Base-by-base conservation (phyloP, 352 stramenopile species). In the Globisporangium perplexum region DNA sequence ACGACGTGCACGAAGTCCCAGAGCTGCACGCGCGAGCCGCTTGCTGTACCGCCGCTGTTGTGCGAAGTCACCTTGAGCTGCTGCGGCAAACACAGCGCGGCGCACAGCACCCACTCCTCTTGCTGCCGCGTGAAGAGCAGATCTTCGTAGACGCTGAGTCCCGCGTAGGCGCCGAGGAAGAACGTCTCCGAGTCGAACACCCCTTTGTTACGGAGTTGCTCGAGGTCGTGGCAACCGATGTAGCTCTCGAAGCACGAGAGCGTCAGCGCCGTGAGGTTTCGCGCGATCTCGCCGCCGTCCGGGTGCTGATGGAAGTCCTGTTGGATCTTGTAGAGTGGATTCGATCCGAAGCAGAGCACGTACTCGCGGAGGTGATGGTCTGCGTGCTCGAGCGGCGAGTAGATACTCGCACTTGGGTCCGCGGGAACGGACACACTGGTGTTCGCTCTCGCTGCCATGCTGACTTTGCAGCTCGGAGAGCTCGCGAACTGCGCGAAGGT, bases 1-100 rank as follows among this genome's bases (percentile, higher is more conserved):
- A 83, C 61, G 30, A 78, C 54, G 47, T 83, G 61, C 51, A 86
- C 65, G 41, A 86, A 83, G 47, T 82, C 64, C 77, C 74, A 86
- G 18, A 88, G 59, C 28, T 65, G 53, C n/a, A 72, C 57, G 48
- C 17, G 12, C 10, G 31, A 10, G 12, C 30, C 23, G 5, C 3
- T 15, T 3, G 47, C 33, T 18, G 11, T 22, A 4, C 2, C 2
- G 20, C 18, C n/a, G 12, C 12, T 2, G 47, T n/a, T 44, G 31
- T 43, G 4, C 47, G 49, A 42, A 31, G 35, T 15, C 33, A 36
- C 54, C 31, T 18, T 60, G 57, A 82, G 59, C 31, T 77, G 68
- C 26, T 79, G 56, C 0, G 72, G 72, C 15, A 88, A 50, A 39
- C 74, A 83, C 4, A 88, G 69, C 7, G 75, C 74, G 0, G 73